phyloP scores from a whole-genome alignment of 768 basidiomycete genomes.

The Boletus rubroflammeus region DNA sequence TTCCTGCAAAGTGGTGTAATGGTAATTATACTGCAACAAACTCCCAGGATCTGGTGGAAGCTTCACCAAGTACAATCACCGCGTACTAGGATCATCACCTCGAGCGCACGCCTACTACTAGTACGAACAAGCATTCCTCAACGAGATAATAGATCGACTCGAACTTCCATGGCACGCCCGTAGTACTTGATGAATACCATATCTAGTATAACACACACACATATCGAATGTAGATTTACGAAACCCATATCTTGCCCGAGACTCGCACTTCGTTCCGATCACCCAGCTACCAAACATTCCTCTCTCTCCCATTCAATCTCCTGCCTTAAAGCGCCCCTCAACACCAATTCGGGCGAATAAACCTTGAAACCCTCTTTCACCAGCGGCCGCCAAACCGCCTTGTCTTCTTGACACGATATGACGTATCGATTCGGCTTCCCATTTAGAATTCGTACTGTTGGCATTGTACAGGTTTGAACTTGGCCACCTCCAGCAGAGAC shows the following conservation, averaged over 20 bases:
- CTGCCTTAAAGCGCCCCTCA: slow-evolving; percentile 63
- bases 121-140: too few species aligned
- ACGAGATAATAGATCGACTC: too few species aligned
- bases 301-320: slow-evolving; percentile 59
- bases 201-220: too few species aligned
- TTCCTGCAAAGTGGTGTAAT: too few species aligned
- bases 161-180: too few species aligned
- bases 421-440: slow-evolving; percentile 51
- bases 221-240: too few species aligned
- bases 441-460: slow-evolving; percentile 53
- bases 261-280: background rate
- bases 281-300: slow-evolving; percentile 19
- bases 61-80: too few species aligned
- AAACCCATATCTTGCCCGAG: background rate
- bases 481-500: slow-evolving; percentile 68
- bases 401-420: slow-evolving; percentile 64
- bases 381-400: slow-evolving; percentile 63
- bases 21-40: too few species aligned
- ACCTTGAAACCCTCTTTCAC: slow-evolving; percentile 47
- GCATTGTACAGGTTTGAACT: slow-evolving; percentile 48
- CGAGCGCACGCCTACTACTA: too few species aligned
- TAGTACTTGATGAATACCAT: too few species aligned
- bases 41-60: too few species aligned
- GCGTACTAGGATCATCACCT: too few species aligned
- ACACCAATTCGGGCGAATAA: slow-evolving; percentile 67